Evolutionary conservation across 1,139 yeast species (phyloP).

Genomic region (Entelexis paramagnoliae): DNA sequence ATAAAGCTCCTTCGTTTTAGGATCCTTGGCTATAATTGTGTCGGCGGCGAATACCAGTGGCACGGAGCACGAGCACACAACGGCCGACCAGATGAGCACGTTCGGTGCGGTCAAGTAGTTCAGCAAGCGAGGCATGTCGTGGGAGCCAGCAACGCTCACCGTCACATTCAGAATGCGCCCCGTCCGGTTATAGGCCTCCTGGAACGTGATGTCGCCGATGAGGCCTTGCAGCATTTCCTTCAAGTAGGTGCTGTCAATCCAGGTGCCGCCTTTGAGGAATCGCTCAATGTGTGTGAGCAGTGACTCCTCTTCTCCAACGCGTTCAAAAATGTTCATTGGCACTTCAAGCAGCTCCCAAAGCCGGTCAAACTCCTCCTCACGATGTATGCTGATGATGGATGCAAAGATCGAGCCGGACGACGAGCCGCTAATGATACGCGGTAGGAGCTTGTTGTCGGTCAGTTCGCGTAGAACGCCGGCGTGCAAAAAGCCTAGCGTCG

Average conservation of each 20-base stretch:
- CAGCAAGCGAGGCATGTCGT: slow-evolving; percentile 45
- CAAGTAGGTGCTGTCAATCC: slow-evolving; percentile 70
- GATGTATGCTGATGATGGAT: slow-evolving; percentile 70
- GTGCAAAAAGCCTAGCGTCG: slow-evolving; percentile 85
- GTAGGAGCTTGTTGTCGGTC: slow-evolving; percentile 62
- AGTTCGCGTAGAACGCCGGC: slow-evolving; percentile 82
- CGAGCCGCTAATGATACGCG: slow-evolving; percentile 86
- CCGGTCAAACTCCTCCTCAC: slow-evolving; percentile 53
- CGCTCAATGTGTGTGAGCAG: slow-evolving; percentile 46
- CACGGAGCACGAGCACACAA: slow-evolving; percentile 89
- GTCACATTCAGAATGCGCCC: slow-evolving; percentile 77
- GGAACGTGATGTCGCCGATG: slow-evolving; percentile 88
- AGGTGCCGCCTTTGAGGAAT: slow-evolving; percentile 69
- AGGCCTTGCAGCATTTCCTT: slow-evolving; percentile 63
- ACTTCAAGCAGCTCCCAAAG: slow-evolving; percentile 33
- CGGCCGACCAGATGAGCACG: slow-evolving; percentile 88
- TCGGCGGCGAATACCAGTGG: slow-evolving; percentile 88
- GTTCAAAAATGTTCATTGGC: slow-evolving; percentile 64
- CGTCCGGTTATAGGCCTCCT: slow-evolving; percentile 81
- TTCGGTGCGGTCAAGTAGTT: slow-evolving; percentile 93
- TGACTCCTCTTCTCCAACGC: slow-evolving; percentile 40
- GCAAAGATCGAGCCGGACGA: slow-evolving; percentile 97
- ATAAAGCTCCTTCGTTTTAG: slow-evolving; percentile 50
- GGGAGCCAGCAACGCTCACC: slow-evolving; percentile 61
- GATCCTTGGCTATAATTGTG: slow-evolving; percentile 72